These are phyloP conservation scores for Quercus lobata DNA, from an alignment of 331 rosid species.

Conservation along the genomic window DNA sequence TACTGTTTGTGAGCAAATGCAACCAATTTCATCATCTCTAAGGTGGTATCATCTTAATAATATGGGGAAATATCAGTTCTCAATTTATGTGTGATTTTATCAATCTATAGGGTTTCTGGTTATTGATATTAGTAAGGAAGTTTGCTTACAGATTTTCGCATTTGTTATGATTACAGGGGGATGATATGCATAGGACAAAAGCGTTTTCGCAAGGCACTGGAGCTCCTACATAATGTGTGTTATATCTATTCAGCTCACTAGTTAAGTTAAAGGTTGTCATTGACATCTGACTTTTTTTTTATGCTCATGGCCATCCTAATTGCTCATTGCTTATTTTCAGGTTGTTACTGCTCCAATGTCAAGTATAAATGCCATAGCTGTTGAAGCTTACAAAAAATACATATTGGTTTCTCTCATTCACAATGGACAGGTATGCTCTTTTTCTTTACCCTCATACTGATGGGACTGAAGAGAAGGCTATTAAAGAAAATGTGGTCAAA, in stretches of 20 bases:
- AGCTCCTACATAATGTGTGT: conserved; percentile 86
- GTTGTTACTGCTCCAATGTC: conserved; percentile 96
- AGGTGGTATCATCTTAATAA: no score
- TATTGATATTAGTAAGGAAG: neutral
- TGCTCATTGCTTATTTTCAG: conserved; percentile 39
- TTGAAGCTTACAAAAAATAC: conserved; percentile 91
- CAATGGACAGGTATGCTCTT: conserved; percentile 66
- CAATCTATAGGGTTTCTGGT: conserved; percentile 1
- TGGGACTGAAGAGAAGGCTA: neutral
- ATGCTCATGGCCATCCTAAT: conserved; percentile 4
- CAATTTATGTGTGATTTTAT: neutral
- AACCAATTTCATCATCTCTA: no score
- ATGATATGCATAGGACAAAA: conserved; percentile 94
- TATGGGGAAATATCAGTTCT: no score
- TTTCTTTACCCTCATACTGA: neutral
- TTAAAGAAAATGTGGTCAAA: neutral
- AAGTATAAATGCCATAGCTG: conserved; percentile 65
- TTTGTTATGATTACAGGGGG: conserved; percentile 52
- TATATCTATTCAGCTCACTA: conserved; percentile 9
- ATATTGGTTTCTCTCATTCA: conserved; percentile 82
- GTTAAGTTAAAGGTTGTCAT: conserved; percentile 13
- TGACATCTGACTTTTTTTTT: conserved; percentile 2
- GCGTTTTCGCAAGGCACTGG: conserved; percentile 78
- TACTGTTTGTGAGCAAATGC: no score
- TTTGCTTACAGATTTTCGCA: conserved; percentile 19